A percentile compares a stretch with the other conserved stretches of the same genome.
These are phyloP conservation scores for Teunomyces pallodes DNA, from an alignment of 805 yeast species.

Conservation along the genomic window DNA sequence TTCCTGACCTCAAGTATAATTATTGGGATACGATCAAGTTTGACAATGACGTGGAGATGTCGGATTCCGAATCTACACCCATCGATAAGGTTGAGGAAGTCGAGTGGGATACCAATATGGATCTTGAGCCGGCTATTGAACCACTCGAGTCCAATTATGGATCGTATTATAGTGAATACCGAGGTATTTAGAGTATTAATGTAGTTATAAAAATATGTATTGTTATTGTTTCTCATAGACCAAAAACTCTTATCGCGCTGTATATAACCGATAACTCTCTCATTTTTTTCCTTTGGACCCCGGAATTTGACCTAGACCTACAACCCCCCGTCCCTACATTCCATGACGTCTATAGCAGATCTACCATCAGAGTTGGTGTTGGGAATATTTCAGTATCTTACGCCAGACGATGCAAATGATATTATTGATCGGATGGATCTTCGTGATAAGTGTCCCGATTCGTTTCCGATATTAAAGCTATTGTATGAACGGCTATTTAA, in stretches of 20 bases:
- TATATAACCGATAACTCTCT: not conserved
- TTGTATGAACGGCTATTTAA: constrained; percentile 20
- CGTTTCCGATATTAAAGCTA: constrained; percentile 1
- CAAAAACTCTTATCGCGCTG: not conserved
- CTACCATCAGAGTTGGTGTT: constrained; percentile 20
- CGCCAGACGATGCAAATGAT: constrained; percentile 6
- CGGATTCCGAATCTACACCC: constrained; percentile 8
- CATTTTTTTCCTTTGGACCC: not conserved
- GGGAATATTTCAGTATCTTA: constrained; percentile 10
- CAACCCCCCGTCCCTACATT: not conserved
- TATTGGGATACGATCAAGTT: constrained; percentile 36
- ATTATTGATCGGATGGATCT: constrained; percentile 6
- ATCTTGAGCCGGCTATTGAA: not conserved
- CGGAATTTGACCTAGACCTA: not conserved
- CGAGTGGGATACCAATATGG: constrained; percentile 4
- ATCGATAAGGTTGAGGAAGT: not conserved
- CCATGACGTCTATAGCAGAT: constrained; percentile 6
- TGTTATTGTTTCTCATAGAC: not conserved
- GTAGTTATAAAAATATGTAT: too few relatives aligned
- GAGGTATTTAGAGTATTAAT: not conserved
- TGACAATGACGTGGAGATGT: constrained; percentile 28
- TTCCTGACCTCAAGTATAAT: constrained; percentile 20
- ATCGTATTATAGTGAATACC: constrained; percentile 13
- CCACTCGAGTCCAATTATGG: constrained; percentile 17
- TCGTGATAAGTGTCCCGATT: not conserved